A percentile compares a stretch with the other conserved stretches of the same genome.
Evolutionary conservation across 352 stramenopile species (phyloP).

Genomic region (Globisporangium spiculum): DNA sequence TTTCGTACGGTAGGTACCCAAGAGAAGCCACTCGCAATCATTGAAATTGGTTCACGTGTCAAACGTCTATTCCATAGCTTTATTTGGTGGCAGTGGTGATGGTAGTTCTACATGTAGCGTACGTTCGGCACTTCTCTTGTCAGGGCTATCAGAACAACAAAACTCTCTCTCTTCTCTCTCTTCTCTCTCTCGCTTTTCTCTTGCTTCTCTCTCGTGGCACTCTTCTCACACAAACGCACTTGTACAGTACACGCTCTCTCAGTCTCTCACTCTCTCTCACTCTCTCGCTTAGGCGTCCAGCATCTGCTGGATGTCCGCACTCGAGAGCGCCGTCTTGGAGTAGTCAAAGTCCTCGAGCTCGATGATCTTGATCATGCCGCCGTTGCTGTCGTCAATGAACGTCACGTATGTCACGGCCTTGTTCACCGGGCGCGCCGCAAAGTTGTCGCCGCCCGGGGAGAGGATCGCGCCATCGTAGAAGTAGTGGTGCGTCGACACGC

Average conservation of each 20-base stretch:
- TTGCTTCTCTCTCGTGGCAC: not conserved
- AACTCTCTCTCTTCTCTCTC: not conserved
- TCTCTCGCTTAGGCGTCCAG: constrained; percentile 5
- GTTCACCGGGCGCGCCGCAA: constrained; percentile 24
- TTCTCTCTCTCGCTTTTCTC: not conserved
- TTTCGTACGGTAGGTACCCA: too few relatives aligned
- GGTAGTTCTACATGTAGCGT: not conserved
- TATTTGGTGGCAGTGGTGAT: not conserved
- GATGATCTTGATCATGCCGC: constrained; percentile 33
- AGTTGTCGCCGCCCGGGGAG: constrained; percentile 32
- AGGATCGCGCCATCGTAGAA: constrained; percentile 22
- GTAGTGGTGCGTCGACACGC: constrained; percentile 28
- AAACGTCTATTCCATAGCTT: not conserved
- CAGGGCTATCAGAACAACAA: not conserved
- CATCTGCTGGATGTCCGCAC: constrained; percentile 7
- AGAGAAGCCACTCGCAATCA: too few relatives aligned
- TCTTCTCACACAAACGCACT: not conserved
- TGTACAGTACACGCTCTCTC: not conserved
- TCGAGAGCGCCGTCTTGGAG: constrained; percentile 6
- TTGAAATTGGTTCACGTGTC: not conserved
- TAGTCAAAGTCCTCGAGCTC: constrained; percentile 32
- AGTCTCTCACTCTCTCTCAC: not conserved
- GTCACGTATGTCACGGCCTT: constrained; percentile 30
- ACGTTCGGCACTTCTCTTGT: not conserved
- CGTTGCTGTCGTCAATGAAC: constrained; percentile 29